Evolutionary conservation across 2,329 filamentous ascomycete genomes (phyloP), one percentile per base, ranked within the genome.

Genomic region (Dendrostoma leiphaemia): DNA sequence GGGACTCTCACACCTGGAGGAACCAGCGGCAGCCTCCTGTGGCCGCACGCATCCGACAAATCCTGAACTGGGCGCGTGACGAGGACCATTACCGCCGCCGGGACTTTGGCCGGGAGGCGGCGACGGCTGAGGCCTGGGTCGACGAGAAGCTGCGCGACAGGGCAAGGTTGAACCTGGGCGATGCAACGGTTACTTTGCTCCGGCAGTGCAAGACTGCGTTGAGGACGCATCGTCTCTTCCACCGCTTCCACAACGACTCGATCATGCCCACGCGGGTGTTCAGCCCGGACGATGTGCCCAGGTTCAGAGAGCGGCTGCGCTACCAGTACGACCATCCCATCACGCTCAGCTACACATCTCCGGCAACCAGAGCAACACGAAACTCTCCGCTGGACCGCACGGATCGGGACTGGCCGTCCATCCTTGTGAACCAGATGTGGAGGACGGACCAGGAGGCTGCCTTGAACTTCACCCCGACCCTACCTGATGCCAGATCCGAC

Each of bases 11-110:
- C 28, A 41, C 21, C 5, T 57, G 35, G 31, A 59, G 59, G 48
- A 62, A 60, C 23, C 60, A 66, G 49, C 58, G 55, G 1, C 69
- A 72, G 51, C 71, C 70, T 23, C 65, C 67, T 1, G 51, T 70
- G 6, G 64, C 63, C 29, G 53, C 61, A 26, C 67, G 68, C 3
- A 64, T 75, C 28, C 29, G 62, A 35, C 64, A 68, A 34, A 54
- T 65, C n/a, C 58, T 63, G 35, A 74, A 73, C 58, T 83, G 79
- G 57, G 73, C 84, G 21, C 62, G 71, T 3, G 76, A 80, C 28
- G 73, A 78, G 57, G 77, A 83, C 58, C 61, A 65, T 6, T 70
- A 75, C 53, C 70, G 74, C 15, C 72, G 70, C 53, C 41, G 67
- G 1, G 59, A 67, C 40, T 81, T 77, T 70, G 61, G 69, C 2